Conservation (phyloP, 208 protist genomes). For the Leishmania tarentolae region DNA sequence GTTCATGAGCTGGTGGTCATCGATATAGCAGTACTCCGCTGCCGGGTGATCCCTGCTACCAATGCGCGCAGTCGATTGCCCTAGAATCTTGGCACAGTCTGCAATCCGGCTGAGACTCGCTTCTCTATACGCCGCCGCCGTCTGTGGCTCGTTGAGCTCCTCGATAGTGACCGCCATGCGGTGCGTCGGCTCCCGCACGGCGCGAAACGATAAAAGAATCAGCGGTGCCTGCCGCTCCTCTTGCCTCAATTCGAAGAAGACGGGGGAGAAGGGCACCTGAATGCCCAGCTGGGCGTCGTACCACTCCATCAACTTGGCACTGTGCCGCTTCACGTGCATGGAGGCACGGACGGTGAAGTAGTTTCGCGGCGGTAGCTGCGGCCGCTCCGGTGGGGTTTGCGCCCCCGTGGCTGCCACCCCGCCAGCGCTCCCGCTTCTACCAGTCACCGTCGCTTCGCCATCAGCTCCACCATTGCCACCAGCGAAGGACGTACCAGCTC, state of each 20-base stretch:
- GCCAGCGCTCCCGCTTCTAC: background rate
- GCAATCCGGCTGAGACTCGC: conserved; percentile 60
- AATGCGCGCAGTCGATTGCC: conserved; percentile 56
- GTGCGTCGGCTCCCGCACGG: conserved; percentile 64
- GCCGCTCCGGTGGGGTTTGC: conserved; percentile 13
- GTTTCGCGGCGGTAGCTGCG: conserved; percentile 35
- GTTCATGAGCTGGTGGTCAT: conserved; percentile 42
- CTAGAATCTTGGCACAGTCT: conserved; percentile 66
- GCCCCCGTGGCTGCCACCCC: background rate
- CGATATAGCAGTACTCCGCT: conserved; percentile 86
- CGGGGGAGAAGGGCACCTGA: conserved; percentile 69
- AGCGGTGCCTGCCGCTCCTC: conserved; percentile 87
- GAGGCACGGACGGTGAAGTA: conserved; percentile 72
- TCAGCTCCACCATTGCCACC: background rate
- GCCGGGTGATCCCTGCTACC: conserved; percentile 52
- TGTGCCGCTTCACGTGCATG: conserved; percentile 67
- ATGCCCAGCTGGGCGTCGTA: conserved; percentile 74
- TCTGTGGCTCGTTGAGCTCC: conserved; percentile 39
- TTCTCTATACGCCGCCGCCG: conserved; percentile 63
- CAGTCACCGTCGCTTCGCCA: background rate
- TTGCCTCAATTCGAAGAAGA: conserved; percentile 65
- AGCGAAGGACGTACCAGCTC: background rate
- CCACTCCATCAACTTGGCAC: conserved; percentile 74
- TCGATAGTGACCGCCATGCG: conserved; percentile 75
- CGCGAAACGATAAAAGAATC: conserved; percentile 67